Evolutionary conservation across 495 filamentous ascomycete genomes (phyloP).

Genomic region (Glarea lozoyensis): DNA sequence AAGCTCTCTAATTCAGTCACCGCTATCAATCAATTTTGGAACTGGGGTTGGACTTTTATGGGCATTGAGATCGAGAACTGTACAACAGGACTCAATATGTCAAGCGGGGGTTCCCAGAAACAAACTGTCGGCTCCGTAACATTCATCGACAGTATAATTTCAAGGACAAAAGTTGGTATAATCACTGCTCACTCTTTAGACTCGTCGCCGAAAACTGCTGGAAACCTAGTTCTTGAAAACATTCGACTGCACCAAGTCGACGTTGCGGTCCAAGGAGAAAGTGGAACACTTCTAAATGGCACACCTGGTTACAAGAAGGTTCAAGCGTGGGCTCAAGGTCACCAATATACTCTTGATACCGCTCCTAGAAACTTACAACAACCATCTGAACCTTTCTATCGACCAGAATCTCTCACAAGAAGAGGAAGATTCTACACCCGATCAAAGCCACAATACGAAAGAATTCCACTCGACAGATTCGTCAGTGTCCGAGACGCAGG

Average conservation of each 20-base stretch:
- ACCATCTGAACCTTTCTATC: slow-evolving; percentile 29
- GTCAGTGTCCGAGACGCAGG: slow-evolving; percentile 43
- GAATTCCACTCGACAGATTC: slow-evolving; percentile 40
- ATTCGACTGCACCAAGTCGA: slow-evolving; percentile 38
- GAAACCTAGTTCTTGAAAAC: slow-evolving; percentile 55
- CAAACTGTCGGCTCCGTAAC: slow-evolving; percentile 52
- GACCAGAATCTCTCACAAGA: slow-evolving; percentile 23
- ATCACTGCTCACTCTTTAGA: slow-evolving; percentile 32
- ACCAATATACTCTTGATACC: slow-evolving; percentile 34
- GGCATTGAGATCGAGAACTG: slow-evolving; percentile 56
- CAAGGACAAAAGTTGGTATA: slow-evolving; percentile 37
- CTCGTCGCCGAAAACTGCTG: slow-evolving; percentile 39
- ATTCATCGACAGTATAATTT: slow-evolving; percentile 54
- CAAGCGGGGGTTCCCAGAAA: slow-evolving; percentile 32
- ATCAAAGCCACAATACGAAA: slow-evolving; percentile 52
- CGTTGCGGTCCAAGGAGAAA: slow-evolving; percentile 43
- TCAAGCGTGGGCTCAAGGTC: slow-evolving; percentile 37
- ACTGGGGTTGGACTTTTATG: slow-evolving; percentile 37
- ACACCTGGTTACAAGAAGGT: slow-evolving; percentile 42
- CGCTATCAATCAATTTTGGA: slow-evolving; percentile 44
- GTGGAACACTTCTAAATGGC: slow-evolving; percentile 46
- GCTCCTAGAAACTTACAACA: slow-evolving; percentile 28
- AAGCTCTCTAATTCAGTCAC: slow-evolving; percentile 44
- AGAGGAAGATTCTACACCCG: slow-evolving; percentile 23
- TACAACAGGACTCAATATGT: slow-evolving; percentile 54